Base-by-base conservation (phyloP, 345 rosid genomes). In the Euphorbia tirucalli region DNA sequence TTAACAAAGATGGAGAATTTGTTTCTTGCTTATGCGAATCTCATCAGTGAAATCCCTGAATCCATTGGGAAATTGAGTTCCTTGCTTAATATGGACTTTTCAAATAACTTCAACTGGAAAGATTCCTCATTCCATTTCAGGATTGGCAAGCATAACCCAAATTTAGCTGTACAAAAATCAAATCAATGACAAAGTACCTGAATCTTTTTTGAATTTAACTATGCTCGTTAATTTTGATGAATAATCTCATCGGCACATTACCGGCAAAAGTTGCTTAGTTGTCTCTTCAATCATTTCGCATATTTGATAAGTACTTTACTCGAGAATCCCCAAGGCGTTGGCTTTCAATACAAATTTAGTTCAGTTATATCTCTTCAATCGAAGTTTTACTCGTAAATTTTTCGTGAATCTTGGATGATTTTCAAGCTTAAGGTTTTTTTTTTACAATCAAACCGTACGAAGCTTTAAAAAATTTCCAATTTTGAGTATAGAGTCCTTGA, bases 341-440 rank as follows among this genome's bases (percentile, higher is more conserved):
- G 88, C 89, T 52, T 15, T 72, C 11, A 91, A 87, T 71, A 87
- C 84, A 1, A 79, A 82, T 68, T 77, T 91, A 35, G 25, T 8
- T 56, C 72, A 76, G 19, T 78, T 91, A 28, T 86, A 83, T 64
- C 84, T 91, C 82, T 91, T 87, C 83, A 88, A 89, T 78, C 89
- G 89, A 85, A 88, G 87, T 69, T 92, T 92, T 44, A 75, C 81
- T 0, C 96, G 97, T 8, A 81, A 21, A 0, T 80, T 92, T 25
- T 93, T 93, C 0, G 24, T 49, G 10, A 74, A 81, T 73, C 73
- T 92, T 2, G 97, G 97, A 1, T 80, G 68, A 74, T 77, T 78
- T 72, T 85, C 90, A 0, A 78, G 32, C 11, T 49, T 92, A n/a
- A n/a, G 41, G 57, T 22, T 15, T 80, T 80, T n/a, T 77, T 92